Evolutionary conservation across 2,329 filamentous ascomycete species (phyloP), one percentile per base, ranked within the genome.

Genomic region (Teratosphaeria destructans): DNA sequence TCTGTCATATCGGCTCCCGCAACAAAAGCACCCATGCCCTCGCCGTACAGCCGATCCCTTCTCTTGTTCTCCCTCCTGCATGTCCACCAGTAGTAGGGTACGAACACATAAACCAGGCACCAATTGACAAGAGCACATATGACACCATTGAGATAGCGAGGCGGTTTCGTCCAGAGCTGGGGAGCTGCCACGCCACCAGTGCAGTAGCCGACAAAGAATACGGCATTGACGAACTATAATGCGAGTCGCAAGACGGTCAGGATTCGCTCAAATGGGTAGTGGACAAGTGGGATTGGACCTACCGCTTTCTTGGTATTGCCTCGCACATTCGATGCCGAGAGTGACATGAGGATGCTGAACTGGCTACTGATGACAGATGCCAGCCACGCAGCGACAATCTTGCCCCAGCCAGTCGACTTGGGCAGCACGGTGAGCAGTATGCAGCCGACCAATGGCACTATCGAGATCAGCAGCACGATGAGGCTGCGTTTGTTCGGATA

Each of bases 191-290:
- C 79, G 63, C 76, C 77, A 1, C 76, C 77, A 4, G 72, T 75
- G 52, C 75, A 78, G 64, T 81, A 81, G 0, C 76, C 77, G 29
- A 81, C 77, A 67, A 81, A 81, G 66, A 79, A 81, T 65, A 79
- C 72, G 5, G 75, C 73, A 56, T 76, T 79, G 32, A 78, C 53
- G 1, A 54, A 19, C 34, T 49, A 10, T 19, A 23, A 19, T n/a
- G 16, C 37, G 16, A 16, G 37, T 32, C 37, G 43, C 19, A 49
- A 23, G 16, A 49, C 11, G n/a, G 16, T 49, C 43, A 49, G 43
- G 16, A 19, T 10, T 23, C 23, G n/a, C 5, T 19, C 37, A 16
- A 43, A 43, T n/a, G 12, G 12, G 11, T 43, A 5, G 16, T 10
- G 16, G 37, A 43, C 29, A 32, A 7, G 29, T 32, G 29, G 29